Percentiles rank a stretch among this genome's conserved stretches.
These are phyloP conservation scores for Argentina anserina DNA, from an alignment of 306 rosid species.

Conservation along the genomic window DNA sequence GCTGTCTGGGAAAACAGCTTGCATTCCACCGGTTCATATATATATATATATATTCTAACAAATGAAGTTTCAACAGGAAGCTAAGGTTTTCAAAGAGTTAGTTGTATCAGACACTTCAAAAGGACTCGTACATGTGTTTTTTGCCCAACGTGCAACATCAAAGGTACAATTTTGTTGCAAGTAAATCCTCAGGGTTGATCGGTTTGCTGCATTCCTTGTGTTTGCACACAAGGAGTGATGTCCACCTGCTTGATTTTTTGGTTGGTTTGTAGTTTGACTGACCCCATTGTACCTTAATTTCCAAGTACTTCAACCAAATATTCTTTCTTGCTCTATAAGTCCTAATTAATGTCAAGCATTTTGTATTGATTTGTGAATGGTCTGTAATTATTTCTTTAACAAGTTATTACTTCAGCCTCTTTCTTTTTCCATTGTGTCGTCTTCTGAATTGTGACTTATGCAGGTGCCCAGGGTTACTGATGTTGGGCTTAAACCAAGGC, in stretches of 20 bases:
- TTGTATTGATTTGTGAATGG: neutral
- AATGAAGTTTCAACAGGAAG: conserved; percentile 55
- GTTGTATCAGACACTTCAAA: conserved; percentile 70
- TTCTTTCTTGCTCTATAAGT: neutral
- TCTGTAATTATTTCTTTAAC: neutral
- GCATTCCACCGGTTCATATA: conserved; percentile 15
- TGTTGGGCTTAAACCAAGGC: conserved; percentile 87
- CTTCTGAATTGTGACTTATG: conserved; percentile 18
- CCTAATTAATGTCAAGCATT: neutral
- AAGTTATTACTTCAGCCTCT: conserved; percentile 2
- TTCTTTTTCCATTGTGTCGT: conserved; percentile 17
- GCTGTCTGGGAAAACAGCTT: conserved; percentile 12
- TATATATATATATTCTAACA: conserved; percentile 22
- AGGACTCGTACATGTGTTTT: conserved; percentile 84
- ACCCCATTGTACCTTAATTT: neutral
- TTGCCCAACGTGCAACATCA: conserved; percentile 77
- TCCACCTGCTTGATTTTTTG: neutral
- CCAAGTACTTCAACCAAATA: neutral
- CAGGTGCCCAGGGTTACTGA: conserved; percentile 91
- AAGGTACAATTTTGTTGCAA: conserved; percentile 54
- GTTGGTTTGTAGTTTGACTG: neutral
- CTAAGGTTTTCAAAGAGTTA: conserved; percentile 60
- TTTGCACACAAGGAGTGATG: neutral
- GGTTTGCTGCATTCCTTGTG: neutral
- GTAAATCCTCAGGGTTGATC: neutral